phyloP scores from a whole-genome alignment of 352 stramenopile genomes.

The Globisporangium irregulare region DNA sequence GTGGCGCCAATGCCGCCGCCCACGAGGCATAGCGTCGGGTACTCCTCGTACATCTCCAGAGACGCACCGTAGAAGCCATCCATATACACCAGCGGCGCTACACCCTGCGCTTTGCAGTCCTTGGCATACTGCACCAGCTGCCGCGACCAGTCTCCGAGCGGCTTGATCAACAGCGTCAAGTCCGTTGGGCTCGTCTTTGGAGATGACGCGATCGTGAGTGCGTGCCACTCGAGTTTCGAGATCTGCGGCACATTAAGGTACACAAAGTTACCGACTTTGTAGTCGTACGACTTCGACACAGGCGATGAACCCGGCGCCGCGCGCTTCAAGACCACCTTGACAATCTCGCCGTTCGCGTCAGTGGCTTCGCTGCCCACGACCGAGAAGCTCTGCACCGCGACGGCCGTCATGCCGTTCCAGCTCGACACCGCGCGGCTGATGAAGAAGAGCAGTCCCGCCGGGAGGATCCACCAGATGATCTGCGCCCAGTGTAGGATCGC shows the following conservation, averaged over 20 bases:
- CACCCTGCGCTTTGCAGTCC: slow-evolving; percentile 27
- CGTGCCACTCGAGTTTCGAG: slow-evolving; percentile 58
- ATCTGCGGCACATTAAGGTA: slow-evolving; percentile 54
- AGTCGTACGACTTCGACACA: slow-evolving; percentile 32
- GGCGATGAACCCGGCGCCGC: slow-evolving; percentile 28
- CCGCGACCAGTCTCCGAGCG: slow-evolving; percentile 46
- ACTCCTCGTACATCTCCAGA: slow-evolving; percentile 44
- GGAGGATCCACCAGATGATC: slow-evolving; percentile 62
- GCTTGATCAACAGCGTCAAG: slow-evolving; percentile 48
- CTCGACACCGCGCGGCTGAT: slow-evolving; percentile 44
- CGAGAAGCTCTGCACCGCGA: slow-evolving; percentile 33
- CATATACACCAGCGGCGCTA: slow-evolving; percentile 42
- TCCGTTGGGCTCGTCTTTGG: slow-evolving; percentile 34
- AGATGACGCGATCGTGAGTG: slow-evolving; percentile 53
- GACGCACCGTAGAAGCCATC: slow-evolving; percentile 53
- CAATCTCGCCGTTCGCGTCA: slow-evolving; percentile 25
- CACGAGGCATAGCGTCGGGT: slow-evolving; percentile 42
- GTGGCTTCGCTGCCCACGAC: slow-evolving; percentile 24
- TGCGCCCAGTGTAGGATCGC: slow-evolving; percentile 55
- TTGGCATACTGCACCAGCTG: slow-evolving; percentile 41
- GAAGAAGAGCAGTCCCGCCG: slow-evolving; percentile 47
- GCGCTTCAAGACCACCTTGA: slow-evolving; percentile 48
- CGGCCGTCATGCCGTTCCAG: slow-evolving; percentile 41
- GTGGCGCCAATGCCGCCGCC: slow-evolving; percentile 46
- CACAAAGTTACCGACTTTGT: slow-evolving; percentile 51